Base-by-base conservation (phyloP, 345 rosid genomes). In the Theobroma cacao region DNA sequence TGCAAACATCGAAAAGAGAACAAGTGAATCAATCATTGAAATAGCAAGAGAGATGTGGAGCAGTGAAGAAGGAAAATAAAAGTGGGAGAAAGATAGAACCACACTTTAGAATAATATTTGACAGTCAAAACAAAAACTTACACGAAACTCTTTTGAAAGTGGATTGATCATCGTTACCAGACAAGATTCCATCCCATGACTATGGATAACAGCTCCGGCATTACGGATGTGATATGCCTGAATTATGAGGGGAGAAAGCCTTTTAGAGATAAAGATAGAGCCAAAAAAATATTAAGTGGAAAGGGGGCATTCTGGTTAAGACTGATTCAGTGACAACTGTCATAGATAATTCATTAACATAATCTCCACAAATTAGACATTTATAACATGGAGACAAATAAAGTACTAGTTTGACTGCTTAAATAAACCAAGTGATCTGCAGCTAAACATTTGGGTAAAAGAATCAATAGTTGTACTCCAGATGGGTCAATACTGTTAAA, bases 181-280 rank as follows among this genome's bases (percentile, higher is more conserved):
- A 79, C 99, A 97, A 69, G 97, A 97, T 83, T 97, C 98, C 69
- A 97, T 88, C 77, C 99, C 99, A 82, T 94, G 99, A 81, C 98
- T 93, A 82, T 97, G 99, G 87, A 94, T 93, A 81, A 93, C 98
- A 80, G 98, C 93, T 77, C 99, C 99, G 64, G 99, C 97, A 90
- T 94, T 82, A 65, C 94, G 91, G 93, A 86, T 91, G 48, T 91
- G 88, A 78, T 92, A 93, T 69, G 96, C 94, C 98, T 96, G 84
- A 65, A 82, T 75, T 40, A 80, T 47, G 43, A 81, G 31, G 15
- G 59, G 59, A 62, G 45, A 15, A 53, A 38, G 24, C 43, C 52
- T 72, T 18, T 34, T 45, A 73, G 13, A 15, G 38, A 59, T 15
- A 72, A 72, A 30, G 30, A 76, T 9, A 30, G 24, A 78, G 71